These are phyloP conservation scores for Aspergillus sp. DNA, from an alignment of 2,329 filamentous ascomycete genomes.

Conservation along the genomic window DNA sequence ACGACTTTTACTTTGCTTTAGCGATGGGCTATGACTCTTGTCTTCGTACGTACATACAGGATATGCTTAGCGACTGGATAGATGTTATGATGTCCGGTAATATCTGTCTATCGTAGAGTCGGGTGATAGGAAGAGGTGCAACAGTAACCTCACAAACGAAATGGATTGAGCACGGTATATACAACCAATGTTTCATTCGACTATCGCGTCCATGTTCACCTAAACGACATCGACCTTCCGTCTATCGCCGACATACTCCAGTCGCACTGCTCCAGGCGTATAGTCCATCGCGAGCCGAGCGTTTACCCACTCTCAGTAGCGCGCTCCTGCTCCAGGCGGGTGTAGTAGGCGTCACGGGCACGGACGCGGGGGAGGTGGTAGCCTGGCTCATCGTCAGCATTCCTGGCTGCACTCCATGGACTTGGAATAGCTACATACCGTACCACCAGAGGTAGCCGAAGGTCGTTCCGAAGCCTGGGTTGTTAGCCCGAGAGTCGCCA, in stretches of 20 bases:
- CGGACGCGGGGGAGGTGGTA: constrained; percentile 57
- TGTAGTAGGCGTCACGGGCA: constrained; percentile 54
- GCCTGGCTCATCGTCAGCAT: constrained; percentile 30
- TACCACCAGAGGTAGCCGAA: constrained; percentile 61
- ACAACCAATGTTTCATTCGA: too few species aligned
- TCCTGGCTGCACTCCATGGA: background rate
- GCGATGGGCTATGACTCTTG: too few species aligned
- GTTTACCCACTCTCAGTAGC: constrained; percentile 31
- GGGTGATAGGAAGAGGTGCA: too few species aligned
- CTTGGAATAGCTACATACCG: constrained; percentile 36
- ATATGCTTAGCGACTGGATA: constrained; percentile 28
- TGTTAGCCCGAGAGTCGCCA: constrained; percentile 9
- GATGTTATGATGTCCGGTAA: constrained; percentile 11
- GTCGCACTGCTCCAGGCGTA: too few species aligned
- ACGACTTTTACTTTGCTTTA: too few species aligned
- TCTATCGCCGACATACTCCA: too few species aligned
- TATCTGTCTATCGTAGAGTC: too few species aligned
- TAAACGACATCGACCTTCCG: too few species aligned
- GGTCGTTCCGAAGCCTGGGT: constrained; percentile 50
- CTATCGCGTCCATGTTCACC: too few species aligned
- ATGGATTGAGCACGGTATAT: too few species aligned
- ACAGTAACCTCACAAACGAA: too few species aligned
- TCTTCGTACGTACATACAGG: constrained; percentile 17
- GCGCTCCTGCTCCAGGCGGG: constrained; percentile 54
- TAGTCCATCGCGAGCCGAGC: too few species aligned